A percentile compares a stretch with the other conserved stretches of the same genome.
These are phyloP conservation scores for Rhododendron ferrugineum DNA, from an alignment of 148 eudicot genomes.

Conservation along the genomic window DNA sequence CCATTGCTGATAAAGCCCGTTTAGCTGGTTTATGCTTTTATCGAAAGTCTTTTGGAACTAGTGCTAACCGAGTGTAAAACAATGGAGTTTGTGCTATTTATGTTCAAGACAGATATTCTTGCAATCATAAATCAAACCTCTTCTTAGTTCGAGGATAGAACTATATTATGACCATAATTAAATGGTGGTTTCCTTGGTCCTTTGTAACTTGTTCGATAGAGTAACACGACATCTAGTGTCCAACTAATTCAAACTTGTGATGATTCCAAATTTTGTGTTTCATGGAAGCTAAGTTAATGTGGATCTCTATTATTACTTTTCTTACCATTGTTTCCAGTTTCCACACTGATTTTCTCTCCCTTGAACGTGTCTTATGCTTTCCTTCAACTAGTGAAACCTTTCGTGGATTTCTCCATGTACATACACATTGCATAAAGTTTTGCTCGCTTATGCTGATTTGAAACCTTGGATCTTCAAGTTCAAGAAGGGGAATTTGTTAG, in stretches of 20 bases:
- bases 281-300: background rate
- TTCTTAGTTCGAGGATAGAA: background rate
- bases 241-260: background rate
- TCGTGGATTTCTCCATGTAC: background rate
- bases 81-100: background rate
- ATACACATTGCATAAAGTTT: background rate
- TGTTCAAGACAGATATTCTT: background rate
- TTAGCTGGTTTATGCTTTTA: background rate
- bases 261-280: background rate
- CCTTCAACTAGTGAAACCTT: background rate
- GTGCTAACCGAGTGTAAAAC: background rate
- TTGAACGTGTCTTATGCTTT: slow-evolving; percentile 5
- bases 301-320: background rate
- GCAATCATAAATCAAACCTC: background rate
- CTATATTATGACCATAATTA: background rate
- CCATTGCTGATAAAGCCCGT: background rate
- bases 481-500: background rate
- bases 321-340: background rate
- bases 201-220: background rate
- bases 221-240: background rate
- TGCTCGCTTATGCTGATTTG: background rate
- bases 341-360: background rate
- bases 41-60: background rate
- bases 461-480: background rate
- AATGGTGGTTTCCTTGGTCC: slow-evolving; percentile 1